Conservation (phyloP, 2,329 filamentous ascomycete species). For the Alternaria angustiovoidea region DNA sequence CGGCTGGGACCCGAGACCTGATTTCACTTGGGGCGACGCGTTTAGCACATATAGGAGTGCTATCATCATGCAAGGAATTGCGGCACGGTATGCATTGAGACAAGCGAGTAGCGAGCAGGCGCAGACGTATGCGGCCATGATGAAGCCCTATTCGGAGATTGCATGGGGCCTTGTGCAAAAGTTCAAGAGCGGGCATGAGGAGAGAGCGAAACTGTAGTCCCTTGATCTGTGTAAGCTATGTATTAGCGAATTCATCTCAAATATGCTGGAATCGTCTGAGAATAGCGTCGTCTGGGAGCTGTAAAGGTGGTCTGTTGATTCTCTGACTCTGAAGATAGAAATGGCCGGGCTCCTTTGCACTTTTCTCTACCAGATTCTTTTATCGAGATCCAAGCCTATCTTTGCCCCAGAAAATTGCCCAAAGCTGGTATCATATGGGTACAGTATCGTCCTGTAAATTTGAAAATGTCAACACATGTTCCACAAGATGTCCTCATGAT, state of each 20-base stretch:
- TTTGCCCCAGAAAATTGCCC: conserved; percentile 12
- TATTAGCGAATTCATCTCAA: conserved; percentile 2
- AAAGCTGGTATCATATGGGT: conserved; percentile 38
- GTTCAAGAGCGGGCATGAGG: conserved; percentile 50
- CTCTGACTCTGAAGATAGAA: conserved; percentile 9
- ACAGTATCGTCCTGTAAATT: conserved; percentile 29
- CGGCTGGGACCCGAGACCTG: conserved; percentile 73
- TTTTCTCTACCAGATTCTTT: conserved; percentile 21
- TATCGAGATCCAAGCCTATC: conserved; percentile 13
- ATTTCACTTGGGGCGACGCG: conserved; percentile 70
- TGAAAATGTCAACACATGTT: conserved; percentile 32
- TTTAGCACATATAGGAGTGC: conserved; percentile 68
- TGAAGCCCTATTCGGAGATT: conserved; percentile 76
- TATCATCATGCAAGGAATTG: conserved; percentile 86
- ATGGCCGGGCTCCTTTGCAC: conserved; percentile 10
- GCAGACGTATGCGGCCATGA: conserved; percentile 72
- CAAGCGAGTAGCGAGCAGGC: conserved; percentile 92
- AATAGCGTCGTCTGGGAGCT: not conserved
- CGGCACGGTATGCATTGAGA: conserved; percentile 80
- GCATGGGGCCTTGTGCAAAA: conserved; percentile 77
- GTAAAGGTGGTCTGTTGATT: conserved; percentile 5
- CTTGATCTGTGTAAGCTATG: not conserved
- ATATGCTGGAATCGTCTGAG: not conserved
- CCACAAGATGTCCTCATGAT: conserved; percentile 10
- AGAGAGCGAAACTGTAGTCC: conserved; percentile 49